Conservation (phyloP, 2,329 filamentous ascomycete genomes). For the Ilyonectria mors-panacis region DNA sequence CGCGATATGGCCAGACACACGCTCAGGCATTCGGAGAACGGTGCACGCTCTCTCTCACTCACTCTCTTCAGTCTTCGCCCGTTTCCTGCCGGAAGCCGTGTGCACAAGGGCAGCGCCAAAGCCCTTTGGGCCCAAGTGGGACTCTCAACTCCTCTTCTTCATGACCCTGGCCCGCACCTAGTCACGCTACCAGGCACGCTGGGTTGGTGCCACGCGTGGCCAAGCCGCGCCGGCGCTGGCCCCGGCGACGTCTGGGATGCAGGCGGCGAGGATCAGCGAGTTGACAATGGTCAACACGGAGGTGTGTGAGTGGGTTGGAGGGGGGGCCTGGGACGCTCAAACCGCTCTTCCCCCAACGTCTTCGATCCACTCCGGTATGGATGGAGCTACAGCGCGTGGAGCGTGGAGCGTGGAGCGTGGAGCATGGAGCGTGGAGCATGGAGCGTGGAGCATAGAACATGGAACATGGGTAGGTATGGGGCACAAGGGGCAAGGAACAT, state of each 20-base stretch:
- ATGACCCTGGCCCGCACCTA: not conserved
- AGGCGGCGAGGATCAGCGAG: not conserved
- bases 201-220: conserved; percentile 14
- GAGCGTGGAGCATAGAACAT: not conserved
- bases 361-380: not conserved
- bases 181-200: not conserved
- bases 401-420: no score
- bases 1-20: not conserved
- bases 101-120: not conserved
- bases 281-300: not conserved
- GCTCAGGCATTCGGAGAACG: not conserved
- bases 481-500: conserved; percentile 2
- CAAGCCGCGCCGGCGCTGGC: conserved; percentile 1
- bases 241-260: not conserved
- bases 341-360: not conserved
- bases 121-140: not conserved
- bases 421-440: not conserved
- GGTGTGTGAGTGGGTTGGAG: not conserved
- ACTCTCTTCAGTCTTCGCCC: not conserved
- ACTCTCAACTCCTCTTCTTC: not conserved
- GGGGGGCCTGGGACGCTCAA: not conserved
- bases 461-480: conserved; percentile 10
- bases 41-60: not conserved
- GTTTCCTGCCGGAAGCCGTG: not conserved
- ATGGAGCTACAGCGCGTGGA: not conserved